Evolutionary conservation across 163 green algal species (phyloP).

Genomic region (Smithsoniella earleae): DNA sequence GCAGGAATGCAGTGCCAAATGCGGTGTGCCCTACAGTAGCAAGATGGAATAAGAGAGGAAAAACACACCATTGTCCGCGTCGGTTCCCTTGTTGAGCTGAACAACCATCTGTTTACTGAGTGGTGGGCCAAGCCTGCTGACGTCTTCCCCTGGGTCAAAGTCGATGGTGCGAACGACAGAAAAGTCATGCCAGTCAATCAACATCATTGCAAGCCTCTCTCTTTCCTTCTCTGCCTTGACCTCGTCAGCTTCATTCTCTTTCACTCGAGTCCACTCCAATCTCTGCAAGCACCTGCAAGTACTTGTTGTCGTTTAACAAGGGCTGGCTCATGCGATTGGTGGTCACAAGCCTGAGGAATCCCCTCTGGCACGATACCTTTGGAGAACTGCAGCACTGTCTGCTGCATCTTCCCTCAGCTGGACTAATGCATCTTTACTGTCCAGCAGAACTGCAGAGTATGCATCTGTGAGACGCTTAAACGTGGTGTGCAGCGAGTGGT

Average conservation of each 20-base stretch:
- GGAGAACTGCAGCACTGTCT: slow-evolving; percentile 40
- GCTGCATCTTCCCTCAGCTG: slow-evolving; percentile 55
- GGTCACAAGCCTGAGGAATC: too few species aligned
- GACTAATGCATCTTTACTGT: slow-evolving; percentile 61
- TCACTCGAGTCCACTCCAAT: slow-evolving; percentile 78
- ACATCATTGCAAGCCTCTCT: slow-evolving; percentile 81
- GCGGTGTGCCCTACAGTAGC: too few species aligned
- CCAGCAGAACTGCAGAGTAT: slow-evolving; percentile 91
- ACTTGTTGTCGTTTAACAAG: too few species aligned
- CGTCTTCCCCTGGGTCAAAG: slow-evolving; percentile 86
- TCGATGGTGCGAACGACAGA: slow-evolving; percentile 94
- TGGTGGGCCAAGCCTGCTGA: slow-evolving; percentile 66
- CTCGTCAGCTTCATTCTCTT: slow-evolving; percentile 61
- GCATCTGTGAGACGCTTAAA: slow-evolving; percentile 87
- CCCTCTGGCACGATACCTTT: too few species aligned
- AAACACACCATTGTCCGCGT: slow-evolving; percentile 36
- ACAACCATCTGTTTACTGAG: slow-evolving; percentile 78
- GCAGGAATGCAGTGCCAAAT: too few species aligned
- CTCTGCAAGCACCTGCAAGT: slow-evolving; percentile 58
- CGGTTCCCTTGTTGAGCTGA: slow-evolving; percentile 54
- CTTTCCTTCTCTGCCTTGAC: slow-evolving; percentile 64
- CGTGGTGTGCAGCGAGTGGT: slow-evolving; percentile 84
- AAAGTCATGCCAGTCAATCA: slow-evolving; percentile 97
- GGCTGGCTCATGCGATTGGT: too few species aligned
- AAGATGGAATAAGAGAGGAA: too few species aligned